These are phyloP conservation scores for Rhizopogon salebrosus DNA, from an alignment of 768 basidiomycete species.

Conservation along the genomic window DNA sequence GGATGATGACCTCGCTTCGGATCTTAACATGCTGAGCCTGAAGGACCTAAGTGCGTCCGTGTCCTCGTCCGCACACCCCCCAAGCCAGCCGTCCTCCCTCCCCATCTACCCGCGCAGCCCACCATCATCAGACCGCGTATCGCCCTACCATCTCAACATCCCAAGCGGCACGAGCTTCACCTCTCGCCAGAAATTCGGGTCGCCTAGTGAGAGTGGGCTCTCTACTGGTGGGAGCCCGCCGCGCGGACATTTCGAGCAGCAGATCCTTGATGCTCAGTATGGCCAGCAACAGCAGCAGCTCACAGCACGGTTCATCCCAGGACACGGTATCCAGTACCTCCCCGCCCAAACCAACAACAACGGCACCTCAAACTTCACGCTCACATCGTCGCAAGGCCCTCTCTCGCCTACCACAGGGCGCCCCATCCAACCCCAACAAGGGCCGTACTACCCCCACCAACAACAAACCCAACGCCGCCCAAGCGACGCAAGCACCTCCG, in stretches of 20 bases:
- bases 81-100: conserved; percentile 69
- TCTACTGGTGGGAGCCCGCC: conserved; percentile 49
- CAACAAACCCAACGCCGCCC: conserved; percentile 33
- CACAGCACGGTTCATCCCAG: conserved; percentile 59
- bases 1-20: conserved; percentile 77
- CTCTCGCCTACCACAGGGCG: conserved; percentile 44
- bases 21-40: conserved; percentile 61
- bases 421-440: conserved; percentile 24
- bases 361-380: conserved; percentile 37
- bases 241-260: conserved; percentile 41
- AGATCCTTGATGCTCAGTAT: conserved; percentile 33
- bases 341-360: conserved; percentile 29
- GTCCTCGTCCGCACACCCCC: conserved; percentile 45
- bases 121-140: conserved; percentile 44
- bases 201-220: conserved; percentile 59
- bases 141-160: conserved; percentile 58
- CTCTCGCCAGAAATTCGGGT: conserved; percentile 46
- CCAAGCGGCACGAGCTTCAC: conserved; percentile 39
- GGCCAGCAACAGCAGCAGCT: conserved; percentile 31
- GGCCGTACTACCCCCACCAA: conserved; percentile 24
- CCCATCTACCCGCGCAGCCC: conserved; percentile 73
- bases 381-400: conserved; percentile 40
- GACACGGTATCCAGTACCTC: conserved; percentile 59
- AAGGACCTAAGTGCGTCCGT: conserved; percentile 29
- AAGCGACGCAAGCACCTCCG: conserved; percentile 31